Evolutionary conservation across 2,329 filamentous ascomycete species (phyloP), one percentile per base, ranked within the genome.

Genomic region (Aspergillus quadrilineatus): DNA sequence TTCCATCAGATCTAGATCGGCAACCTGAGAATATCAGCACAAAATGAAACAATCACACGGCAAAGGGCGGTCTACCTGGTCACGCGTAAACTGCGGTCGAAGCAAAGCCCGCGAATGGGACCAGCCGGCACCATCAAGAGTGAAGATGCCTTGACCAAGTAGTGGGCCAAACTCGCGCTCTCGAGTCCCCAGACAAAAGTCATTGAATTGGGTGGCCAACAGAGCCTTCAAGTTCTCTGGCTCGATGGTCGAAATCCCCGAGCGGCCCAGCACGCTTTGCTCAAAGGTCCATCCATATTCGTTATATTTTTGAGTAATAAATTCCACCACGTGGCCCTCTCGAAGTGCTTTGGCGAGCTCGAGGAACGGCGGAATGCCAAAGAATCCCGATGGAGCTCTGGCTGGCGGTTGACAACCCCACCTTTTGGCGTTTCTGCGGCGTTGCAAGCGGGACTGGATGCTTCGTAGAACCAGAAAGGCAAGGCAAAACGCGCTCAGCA

Each of bases 51-150:
- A 9, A 30, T 12, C 5, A 26, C 14, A 30, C 10, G 15, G 8
- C 36, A 28, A 8, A 4, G 26, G 2, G 6, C 12, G 15, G 7
- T 26, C 7, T 22, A 96, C 84, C 44, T 92, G 88, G 68, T 95
- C 89, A 65, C 88, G 88, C 62, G 91, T 85, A 73, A 97, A 96
- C 68, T 94, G 90, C 0, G 92, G 92, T 7, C 92, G 82, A 63
- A 97, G 85, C 60, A 96, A 78, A 60, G 90, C 87, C 4, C 92
- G 83, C 48, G 87, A 90, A 63, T 84, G 82, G 65, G 92, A 88
- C 92, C 92, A 97, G 43, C 82, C 76, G 4, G 85, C 78, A 2
- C 89, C 88, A 71, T 96, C 92, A 0, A 89, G 90, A 0, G 87
- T 88, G 72, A 74, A 74, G 58, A 85, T 85, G 6, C 80, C 79